These are phyloP conservation scores for Solanum sejunctum DNA, from an alignment of 257 asterid genomes.

Conservation along the genomic window DNA sequence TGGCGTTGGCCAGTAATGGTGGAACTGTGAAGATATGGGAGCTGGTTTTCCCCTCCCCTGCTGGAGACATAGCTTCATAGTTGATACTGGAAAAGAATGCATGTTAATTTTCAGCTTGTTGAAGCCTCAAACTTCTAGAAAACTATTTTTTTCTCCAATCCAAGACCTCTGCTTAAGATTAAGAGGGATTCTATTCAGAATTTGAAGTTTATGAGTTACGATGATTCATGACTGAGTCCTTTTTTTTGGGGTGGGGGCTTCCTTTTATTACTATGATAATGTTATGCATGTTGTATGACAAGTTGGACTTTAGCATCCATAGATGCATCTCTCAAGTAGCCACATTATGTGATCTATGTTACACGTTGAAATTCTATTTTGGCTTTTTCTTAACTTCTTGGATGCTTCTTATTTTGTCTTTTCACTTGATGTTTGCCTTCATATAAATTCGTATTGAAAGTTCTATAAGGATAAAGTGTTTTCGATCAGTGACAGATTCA, in stretches of 20 bases:
- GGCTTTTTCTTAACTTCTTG: background rate
- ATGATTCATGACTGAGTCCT: background rate
- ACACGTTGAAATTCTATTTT: background rate
- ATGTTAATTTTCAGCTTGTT: background rate
- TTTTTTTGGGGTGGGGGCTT: no score
- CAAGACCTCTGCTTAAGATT: background rate
- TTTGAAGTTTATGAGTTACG: background rate
- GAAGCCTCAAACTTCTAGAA: background rate
- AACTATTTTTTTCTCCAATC: background rate
- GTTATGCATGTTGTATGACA: background rate
- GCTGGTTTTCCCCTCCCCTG: slow-evolving; percentile 18
- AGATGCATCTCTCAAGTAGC: background rate
- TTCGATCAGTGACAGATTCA: accelerated
- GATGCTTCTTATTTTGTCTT: background rate
- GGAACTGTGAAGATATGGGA: slow-evolving; percentile 92
- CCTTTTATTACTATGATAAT: background rate
- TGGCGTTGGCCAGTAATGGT: slow-evolving; percentile 89
- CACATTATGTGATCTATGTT: background rate
- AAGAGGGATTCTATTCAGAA: background rate
- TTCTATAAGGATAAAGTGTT: background rate
- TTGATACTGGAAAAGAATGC: background rate
- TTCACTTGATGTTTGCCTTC: background rate
- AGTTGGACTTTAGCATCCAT: background rate
- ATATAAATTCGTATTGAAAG: background rate
- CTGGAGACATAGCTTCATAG: background rate